A percentile compares a stretch with the other conserved stretches of the same genome.
Conservation (phyloP, 345 rosid genomes). For the Hibiscus tridactylites region DNA sequence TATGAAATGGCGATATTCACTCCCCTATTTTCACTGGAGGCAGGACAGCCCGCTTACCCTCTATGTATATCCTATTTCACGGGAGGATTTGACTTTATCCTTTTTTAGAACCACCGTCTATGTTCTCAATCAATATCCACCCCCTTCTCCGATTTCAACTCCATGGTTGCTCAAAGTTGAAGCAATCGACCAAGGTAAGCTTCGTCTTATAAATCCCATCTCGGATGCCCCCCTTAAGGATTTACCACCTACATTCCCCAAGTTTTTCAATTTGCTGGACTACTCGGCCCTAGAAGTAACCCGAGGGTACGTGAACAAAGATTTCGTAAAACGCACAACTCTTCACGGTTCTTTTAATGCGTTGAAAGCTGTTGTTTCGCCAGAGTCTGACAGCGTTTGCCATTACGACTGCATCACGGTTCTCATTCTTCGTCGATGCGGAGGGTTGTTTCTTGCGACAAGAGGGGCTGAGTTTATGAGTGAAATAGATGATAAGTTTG, state of each 20-base stretch:
- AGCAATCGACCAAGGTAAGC: background rate
- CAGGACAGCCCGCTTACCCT: background rate
- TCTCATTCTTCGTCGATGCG: background rate
- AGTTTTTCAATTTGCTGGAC: background rate
- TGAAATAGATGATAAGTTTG: background rate
- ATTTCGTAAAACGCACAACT: too few species aligned
- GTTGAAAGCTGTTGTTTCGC: background rate
- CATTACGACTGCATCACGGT: too few species aligned
- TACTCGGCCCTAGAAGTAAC: background rate
- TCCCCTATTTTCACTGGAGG: background rate
- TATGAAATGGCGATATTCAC: background rate
- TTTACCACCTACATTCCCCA: background rate
- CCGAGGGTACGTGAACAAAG: background rate
- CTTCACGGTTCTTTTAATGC: too few species aligned
- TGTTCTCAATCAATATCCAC: background rate
- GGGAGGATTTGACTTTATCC: background rate
- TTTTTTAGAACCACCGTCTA: background rate
- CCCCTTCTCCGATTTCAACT: background rate
- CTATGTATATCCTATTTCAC: background rate
- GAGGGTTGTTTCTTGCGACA: background rate
- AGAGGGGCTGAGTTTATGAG: background rate
- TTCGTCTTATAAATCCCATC: background rate
- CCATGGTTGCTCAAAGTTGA: background rate
- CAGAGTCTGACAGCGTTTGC: background rate
- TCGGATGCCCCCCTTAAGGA: background rate